phyloP scores from a whole-genome alignment of 1,284 basidiomycete species.

The Cutaneotrichosporon cutaneum region DNA sequence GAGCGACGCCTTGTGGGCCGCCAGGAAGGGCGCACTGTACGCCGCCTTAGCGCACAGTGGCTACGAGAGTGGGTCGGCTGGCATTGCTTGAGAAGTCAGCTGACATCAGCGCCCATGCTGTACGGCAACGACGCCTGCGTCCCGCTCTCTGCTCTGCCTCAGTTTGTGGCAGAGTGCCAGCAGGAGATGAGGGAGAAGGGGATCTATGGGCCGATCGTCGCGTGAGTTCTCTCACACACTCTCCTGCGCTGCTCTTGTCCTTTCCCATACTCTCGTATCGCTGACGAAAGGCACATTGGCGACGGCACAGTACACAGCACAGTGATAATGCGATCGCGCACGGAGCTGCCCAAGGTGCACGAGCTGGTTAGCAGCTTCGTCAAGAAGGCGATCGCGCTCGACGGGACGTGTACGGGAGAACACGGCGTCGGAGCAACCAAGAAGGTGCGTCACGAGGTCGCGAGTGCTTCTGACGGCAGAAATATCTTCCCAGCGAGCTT shows the following conservation, averaged over 20 bases:
- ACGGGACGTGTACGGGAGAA: constrained; percentile 60
- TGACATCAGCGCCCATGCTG: constrained; percentile 61
- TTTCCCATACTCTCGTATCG: not conserved
- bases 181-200: constrained; percentile 64
- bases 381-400: constrained; percentile 31
- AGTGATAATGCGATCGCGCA: constrained; percentile 26
- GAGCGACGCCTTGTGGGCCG: constrained; percentile 73
- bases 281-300: constrained; percentile 62
- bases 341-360: constrained; percentile 15
- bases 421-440: constrained; percentile 82
- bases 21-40: constrained; percentile 76
- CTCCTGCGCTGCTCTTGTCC: too few species aligned
- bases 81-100: constrained; percentile 6
- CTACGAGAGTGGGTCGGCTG: constrained; percentile 17
- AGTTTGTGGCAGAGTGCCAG: constrained; percentile 71
- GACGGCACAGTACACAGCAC: constrained; percentile 62
- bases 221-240: constrained; percentile 37
- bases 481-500: constrained; percentile 64
- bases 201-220: constrained; percentile 58
- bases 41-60: constrained; percentile 58
- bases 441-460: constrained; percentile 38
- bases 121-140: constrained; percentile 84
- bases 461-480: constrained; percentile 4
- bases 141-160: constrained; percentile 71
- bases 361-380: constrained; percentile 16